phyloP scores from a whole-genome alignment of 306 rosid species.

The Coriaria nepalensis region DNA sequence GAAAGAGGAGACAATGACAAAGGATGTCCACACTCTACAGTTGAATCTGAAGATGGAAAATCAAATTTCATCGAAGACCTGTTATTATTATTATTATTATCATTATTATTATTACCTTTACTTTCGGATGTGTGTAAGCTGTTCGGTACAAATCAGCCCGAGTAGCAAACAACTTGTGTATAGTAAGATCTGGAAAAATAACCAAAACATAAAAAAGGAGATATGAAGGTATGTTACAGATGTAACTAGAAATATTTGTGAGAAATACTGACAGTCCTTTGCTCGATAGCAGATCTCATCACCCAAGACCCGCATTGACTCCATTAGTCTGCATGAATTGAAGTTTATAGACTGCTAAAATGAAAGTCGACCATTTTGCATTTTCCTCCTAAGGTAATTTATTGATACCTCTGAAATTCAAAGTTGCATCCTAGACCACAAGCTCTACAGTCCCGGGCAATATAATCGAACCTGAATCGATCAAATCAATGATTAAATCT shows the following conservation, averaged over 20 bases:
- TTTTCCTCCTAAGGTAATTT: conserved; percentile 4
- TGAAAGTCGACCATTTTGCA: conserved; percentile 7
- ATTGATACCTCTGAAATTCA: conserved; percentile 57
- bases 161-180: conserved; percentile 79
- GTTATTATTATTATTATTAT: neutral
- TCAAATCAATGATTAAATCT: neutral
- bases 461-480: conserved; percentile 75
- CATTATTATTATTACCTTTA: conserved; percentile 35
- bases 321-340: conserved; percentile 50
- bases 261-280: conserved; percentile 58
- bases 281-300: conserved; percentile 89
- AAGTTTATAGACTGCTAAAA: conserved; percentile 11
- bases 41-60: conserved; percentile 12
- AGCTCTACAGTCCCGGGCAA: conserved; percentile 79
- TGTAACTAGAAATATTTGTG: neutral
- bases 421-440: conserved; percentile 89
- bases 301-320: conserved; percentile 80
- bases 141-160: conserved; percentile 93
- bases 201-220: conserved; percentile 15
- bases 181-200: conserved; percentile 51
- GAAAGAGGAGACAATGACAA: conserved; percentile 2
- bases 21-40: neutral
- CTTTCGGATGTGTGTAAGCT: conserved; percentile 86
- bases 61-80: neutral
- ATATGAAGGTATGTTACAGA: conserved; percentile 2